Evolutionary conservation across 176 grass and related monocot species (phyloP), one percentile per base, ranked within the genome.

Genomic region (Raddia guianensis): DNA sequence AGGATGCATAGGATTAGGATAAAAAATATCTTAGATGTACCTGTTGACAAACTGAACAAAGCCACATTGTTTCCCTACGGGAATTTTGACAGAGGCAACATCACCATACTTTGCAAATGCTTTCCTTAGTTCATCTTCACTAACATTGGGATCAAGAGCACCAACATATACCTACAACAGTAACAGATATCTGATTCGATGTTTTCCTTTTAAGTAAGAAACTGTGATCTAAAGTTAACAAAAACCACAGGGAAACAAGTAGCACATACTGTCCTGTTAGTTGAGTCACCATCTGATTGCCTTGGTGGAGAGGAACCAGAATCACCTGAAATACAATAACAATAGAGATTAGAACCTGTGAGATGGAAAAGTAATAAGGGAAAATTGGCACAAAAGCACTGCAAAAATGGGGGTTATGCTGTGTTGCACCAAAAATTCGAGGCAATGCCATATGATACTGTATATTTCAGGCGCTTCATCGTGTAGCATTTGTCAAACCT

Each of bases 31-130:
- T 56, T 49, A 19, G 56, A 64, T 78, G 76, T 92, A 98, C 95
- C 92, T 94, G 61, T 87, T 89, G 48, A 92, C 87, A 91, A 98
- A 98, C 77, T 98, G 95, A 78, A 94, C 92, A 59, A 98, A 98
- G 8, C 92, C 95, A 75, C 86, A 98, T 78, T 98, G 92, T 85
- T 98, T 98, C 47, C 95, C 92, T 79, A 88, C 66, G 62, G 92
- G 95, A 82, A 98, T 94, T 86, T 98, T 98, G 35, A 98, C 92
- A 81, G 95, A 98, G 82, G 84, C 87, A 75, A 94, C 86, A 65
- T 94, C 95, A 11, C 92, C 95, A 81, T 94, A 94, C 62, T 94
- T 93, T 34, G 88, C 83, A 79, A 94, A 98, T 77, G 86, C 75
- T 85, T 94, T 89, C 83, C 88, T 93, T 42, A 94, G 81, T 73